These are phyloP conservation scores for Acanthamoeba lenticulata DNA, from an alignment of 208 protist genomes.

Conservation along the genomic window DNA sequence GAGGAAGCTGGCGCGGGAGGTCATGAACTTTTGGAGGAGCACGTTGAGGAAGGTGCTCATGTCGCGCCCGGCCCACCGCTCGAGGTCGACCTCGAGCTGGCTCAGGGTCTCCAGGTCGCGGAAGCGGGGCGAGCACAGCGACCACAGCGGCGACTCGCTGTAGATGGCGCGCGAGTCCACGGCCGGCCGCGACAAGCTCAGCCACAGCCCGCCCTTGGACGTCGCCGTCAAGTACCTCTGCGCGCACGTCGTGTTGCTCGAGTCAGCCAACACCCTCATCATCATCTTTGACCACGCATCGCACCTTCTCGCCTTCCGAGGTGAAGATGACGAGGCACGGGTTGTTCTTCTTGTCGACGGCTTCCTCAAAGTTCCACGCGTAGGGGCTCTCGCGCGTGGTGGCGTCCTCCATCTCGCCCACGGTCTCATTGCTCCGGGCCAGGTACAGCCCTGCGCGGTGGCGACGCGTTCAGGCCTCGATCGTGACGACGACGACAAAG, in stretches of 20 bases:
- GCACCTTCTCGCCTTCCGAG: conserved; percentile 12
- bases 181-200: background rate
- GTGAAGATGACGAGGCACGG: background rate
- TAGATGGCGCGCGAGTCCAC: background rate
- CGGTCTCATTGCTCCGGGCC: background rate
- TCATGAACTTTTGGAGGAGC: conserved; percentile 23
- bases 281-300: background rate
- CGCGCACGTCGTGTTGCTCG: background rate
- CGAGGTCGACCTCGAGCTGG: conserved; percentile 1
- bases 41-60: conserved; percentile 15
- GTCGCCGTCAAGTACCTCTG: background rate
- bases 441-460: background rate
- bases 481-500: too few relatives aligned
- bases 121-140: background rate
- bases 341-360: background rate
- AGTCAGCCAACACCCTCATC: background rate
- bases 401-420: background rate
- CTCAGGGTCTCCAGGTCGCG: background rate
- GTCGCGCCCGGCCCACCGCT: conserved; percentile 19
- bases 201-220: background rate
- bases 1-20: conserved; percentile 1
- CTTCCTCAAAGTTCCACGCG: background rate
- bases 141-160: conserved; percentile 11
- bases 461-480: too few relatives aligned
- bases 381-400: background rate